Evolutionary conservation across 805 yeast species (phyloP), one percentile per base, ranked within the genome.

Genomic region (Tetrapisispora iriomotensis): DNA sequence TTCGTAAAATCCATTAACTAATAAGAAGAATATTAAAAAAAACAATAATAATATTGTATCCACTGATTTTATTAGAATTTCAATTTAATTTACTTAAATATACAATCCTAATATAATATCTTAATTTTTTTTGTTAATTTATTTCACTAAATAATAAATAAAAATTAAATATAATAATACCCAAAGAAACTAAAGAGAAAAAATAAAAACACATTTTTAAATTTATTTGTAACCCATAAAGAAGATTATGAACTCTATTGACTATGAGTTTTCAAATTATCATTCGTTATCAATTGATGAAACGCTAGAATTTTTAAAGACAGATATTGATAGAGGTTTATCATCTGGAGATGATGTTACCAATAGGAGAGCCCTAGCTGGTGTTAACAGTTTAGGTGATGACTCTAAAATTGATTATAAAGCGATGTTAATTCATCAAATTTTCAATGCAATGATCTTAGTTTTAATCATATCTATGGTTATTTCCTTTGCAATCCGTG

Each of bases 381-480:
- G 98, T 2, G 55, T 72, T 32, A 92, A 92, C 59, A 94, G 83
- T 46, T 70, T 94, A 34, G 70, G 71, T 13, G 94, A 85, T 28
- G 95, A 85, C 41, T 79, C 79, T 14, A 95, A 87, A 49, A 66
- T 72, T 29, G 62, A 90, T 36, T 45, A 76, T 12, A 60, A 72
- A 65, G 79, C 83, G 51, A 90, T 92, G 53, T 42, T 85, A 12
- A 69, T 82, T 42, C 86, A 82, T 40, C 94, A 92, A 58, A 78
- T 85, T 54, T 87, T 83, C 51, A 94, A 92, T 61, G 97, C 96
- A 14, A 72, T 92, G 69, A 88, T 92, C 46, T 65, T 92, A 54
- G 71, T 92, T 42, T 70, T 92, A 49, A 79, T 88, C 36, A 95
- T 90, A 0, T 86, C 96, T 0, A 95, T 97, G 6, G 72, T 73